A percentile compares a stretch with the other conserved stretches of the same genome.
These are phyloP conservation scores for Pistacia vera DNA, from an alignment of 345 rosid species.

Conservation along the genomic window DNA sequence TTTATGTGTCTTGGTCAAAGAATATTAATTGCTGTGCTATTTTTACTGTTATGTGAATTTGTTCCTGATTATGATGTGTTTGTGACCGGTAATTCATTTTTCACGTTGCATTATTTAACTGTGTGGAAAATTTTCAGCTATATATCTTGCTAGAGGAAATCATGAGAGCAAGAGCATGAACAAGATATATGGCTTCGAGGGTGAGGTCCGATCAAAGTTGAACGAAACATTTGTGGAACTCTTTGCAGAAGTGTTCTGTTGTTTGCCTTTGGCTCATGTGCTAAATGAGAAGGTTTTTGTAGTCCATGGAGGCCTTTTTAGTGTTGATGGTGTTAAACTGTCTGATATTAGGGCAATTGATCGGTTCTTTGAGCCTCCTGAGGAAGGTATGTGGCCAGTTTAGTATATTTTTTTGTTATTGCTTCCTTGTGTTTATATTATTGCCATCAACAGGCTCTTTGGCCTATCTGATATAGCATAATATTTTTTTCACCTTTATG, in stretches of 20 bases:
- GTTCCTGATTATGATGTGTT: not conserved
- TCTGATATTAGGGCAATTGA: conserved; percentile 86
- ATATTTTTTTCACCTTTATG: not conserved
- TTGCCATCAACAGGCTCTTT: not conserved
- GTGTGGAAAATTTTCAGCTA: conserved; percentile 55
- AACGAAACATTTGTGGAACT: conserved; percentile 92
- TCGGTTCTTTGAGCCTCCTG: conserved; percentile 96
- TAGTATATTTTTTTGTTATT: not conserved
- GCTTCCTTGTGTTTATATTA: conserved; percentile 1
- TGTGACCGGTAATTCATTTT: conserved; percentile 1
- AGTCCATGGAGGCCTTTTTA: conserved; percentile 98
- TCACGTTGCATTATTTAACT: conserved; percentile 12
- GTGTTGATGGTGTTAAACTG: conserved; percentile 93
- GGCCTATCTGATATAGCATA: not conserved
- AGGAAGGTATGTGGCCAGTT: conserved; percentile 68
- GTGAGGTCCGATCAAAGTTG: conserved; percentile 94
- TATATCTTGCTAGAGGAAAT: conserved; percentile 93
- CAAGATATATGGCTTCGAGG: conserved; percentile 99
- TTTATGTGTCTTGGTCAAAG: too few relatives aligned
- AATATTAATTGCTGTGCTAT: not conserved
- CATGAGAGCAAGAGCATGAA: conserved; percentile 99
- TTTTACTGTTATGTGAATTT: not conserved
- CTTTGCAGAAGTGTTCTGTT: conserved; percentile 95
- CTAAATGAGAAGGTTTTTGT: conserved; percentile 79
- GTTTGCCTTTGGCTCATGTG: conserved; percentile 92